Conservation (phyloP, 1,284 basidiomycete genomes). For the Wallemia mellicola region DNA sequence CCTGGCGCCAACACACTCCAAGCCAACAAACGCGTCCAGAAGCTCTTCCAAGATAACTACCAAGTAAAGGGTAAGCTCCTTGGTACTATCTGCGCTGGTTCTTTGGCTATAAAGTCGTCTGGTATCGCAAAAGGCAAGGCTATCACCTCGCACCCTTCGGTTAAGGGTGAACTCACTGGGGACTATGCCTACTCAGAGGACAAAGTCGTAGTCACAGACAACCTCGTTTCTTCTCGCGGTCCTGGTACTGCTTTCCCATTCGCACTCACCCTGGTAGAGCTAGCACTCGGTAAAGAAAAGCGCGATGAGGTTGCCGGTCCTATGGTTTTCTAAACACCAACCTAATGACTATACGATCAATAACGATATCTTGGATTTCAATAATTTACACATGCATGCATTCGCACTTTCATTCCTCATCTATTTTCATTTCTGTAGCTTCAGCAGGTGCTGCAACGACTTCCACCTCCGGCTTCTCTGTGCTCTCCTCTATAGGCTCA, state of each 20-base stretch:
- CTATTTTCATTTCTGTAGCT: not conserved
- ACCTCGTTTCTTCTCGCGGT: not conserved
- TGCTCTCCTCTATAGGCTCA: not conserved
- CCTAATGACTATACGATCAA: no score
- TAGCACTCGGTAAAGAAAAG: not conserved
- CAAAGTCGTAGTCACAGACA: not conserved
- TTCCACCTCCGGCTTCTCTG: not conserved
- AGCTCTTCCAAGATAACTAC: not conserved
- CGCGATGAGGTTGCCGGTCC: not conserved
- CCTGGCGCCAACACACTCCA: not conserved
- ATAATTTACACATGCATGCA: not conserved
- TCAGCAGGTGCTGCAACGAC: not conserved
- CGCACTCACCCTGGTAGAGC: not conserved
- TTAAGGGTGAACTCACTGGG: not conserved
- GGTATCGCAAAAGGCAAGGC: not conserved
- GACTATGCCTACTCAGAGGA: not conserved
- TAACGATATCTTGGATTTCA: no score
- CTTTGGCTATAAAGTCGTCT: not conserved
- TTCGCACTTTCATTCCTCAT: no score
- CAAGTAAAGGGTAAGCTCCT: not conserved
- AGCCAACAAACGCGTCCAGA: not conserved
- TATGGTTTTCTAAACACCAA: not conserved
- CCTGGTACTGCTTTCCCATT: not conserved
- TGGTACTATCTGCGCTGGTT: not conserved
- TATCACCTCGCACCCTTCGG: not conserved